phyloP scores from a whole-genome alignment of 23 red algal species.

The Agarophyton chilense region DNA sequence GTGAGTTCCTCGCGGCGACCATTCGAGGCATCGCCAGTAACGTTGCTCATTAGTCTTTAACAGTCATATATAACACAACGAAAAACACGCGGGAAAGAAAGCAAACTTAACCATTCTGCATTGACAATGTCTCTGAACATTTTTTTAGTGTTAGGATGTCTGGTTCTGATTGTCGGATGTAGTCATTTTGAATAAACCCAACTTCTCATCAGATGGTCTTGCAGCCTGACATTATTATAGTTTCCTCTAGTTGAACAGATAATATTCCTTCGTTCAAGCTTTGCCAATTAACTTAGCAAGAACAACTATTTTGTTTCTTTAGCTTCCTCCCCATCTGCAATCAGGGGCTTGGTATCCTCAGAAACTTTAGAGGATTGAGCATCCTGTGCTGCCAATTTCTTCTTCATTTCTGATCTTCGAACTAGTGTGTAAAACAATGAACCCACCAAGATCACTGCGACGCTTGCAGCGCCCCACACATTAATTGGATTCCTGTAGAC shows the following conservation, averaged over 20 bases:
- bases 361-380: slow-evolving; percentile 38
- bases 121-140: background rate
- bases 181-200: background rate
- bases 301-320: background rate
- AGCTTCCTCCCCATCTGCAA: slow-evolving; percentile 15
- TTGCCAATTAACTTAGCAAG: background rate
- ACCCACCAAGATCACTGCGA: slow-evolving; percentile 84
- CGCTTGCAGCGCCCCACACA: slow-evolving; percentile 73
- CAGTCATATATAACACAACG: background rate
- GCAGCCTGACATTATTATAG: background rate
- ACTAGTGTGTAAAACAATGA: slow-evolving; percentile 89
- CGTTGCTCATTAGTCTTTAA: background rate
- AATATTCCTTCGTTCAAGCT: background rate
- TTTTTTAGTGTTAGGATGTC: background rate
- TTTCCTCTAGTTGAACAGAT: no score
- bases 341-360: slow-evolving; percentile 12
- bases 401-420: slow-evolving; percentile 86
- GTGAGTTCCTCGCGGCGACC: background rate
- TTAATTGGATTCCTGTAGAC: slow-evolving; percentile 94
- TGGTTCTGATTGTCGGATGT: background rate
- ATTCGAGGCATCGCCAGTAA: background rate
- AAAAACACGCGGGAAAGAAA: background rate
- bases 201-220: background rate
- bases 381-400: slow-evolving; percentile 57
- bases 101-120: background rate